Conservation (phyloP, 2,329 filamentous ascomycete genomes). For the Calonectria hawksworthii region DNA sequence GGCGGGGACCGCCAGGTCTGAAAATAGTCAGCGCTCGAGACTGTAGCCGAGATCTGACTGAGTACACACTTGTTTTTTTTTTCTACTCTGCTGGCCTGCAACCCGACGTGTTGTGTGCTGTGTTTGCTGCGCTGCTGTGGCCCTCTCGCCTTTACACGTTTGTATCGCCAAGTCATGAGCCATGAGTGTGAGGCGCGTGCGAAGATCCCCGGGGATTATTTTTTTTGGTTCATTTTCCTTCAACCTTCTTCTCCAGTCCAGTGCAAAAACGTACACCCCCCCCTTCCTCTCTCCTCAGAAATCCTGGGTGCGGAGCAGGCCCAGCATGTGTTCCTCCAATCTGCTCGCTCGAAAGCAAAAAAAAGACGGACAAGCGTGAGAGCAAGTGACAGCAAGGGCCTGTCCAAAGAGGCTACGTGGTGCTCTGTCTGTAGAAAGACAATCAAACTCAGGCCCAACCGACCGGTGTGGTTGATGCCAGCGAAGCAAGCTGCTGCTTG, state of each 20-base stretch:
- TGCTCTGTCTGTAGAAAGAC: neutral
- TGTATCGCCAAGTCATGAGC: conserved; percentile 12
- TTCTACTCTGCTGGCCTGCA: neutral
- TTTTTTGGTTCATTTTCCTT: neutral
- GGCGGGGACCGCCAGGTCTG: conserved; percentile 19
- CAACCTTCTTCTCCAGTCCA: neutral
- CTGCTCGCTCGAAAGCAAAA: conserved; percentile 2
- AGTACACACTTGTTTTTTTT: neutral
- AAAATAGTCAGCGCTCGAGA: conserved; percentile 24
- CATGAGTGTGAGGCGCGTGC: neutral
- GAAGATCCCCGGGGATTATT: conserved; percentile 14
- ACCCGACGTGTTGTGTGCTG: neutral
- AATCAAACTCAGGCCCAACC: conserved; percentile 17
- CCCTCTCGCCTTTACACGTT: conserved; percentile 6
- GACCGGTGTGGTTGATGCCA: conserved; percentile 32
- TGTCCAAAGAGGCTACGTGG: conserved; percentile 26
- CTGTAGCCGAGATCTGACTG: conserved; percentile 7
- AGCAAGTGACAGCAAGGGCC: conserved; percentile 7
- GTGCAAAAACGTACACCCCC: neutral
- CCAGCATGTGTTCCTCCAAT: conserved; percentile 12
- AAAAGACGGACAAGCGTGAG: neutral
- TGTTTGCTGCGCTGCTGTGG: neutral
- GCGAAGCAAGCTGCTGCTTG: conserved; percentile 34
- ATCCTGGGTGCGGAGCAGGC: neutral
- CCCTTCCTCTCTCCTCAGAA: neutral